These are phyloP conservation scores for Globisporangium spinosum DNA, from an alignment of 352 stramenopile genomes.

Conservation along the genomic window DNA sequence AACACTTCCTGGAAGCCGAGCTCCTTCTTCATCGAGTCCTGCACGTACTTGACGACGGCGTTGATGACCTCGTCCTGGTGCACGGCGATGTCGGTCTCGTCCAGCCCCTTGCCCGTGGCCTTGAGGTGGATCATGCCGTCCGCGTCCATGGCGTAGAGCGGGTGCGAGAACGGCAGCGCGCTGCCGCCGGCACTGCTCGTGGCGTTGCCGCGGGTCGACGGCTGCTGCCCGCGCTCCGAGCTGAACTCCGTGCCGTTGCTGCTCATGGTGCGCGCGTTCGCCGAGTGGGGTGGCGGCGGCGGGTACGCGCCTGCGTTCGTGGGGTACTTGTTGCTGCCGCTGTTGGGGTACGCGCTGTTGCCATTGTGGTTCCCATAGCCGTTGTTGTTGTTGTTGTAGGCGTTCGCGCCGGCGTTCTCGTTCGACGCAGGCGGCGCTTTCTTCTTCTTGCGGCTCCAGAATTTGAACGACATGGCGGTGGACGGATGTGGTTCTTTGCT, in stretches of 20 bases:
- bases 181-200: conserved; percentile 12
- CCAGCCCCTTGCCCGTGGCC: conserved; percentile 73
- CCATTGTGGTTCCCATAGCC: conserved; percentile 15
- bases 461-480: conserved; percentile 58
- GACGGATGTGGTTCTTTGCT: neutral
- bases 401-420: conserved; percentile 13
- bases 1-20: conserved; percentile 77
- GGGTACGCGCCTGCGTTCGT: conserved; percentile 10
- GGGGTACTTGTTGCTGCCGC: conserved; percentile 49
- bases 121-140: conserved; percentile 86
- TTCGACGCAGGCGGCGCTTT: conserved; percentile 25
- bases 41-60: conserved; percentile 80
- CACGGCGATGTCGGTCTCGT: conserved; percentile 82
- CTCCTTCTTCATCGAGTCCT: conserved; percentile 80
- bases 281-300: conserved; percentile 36
- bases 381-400: conserved; percentile 6
- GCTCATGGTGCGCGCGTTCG: conserved; percentile 44
- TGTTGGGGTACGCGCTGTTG: conserved; percentile 8
- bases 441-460: conserved; percentile 78
- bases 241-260: conserved; percentile 27
- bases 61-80: conserved; percentile 89
- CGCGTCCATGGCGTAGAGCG: conserved; percentile 80
- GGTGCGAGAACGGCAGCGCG: conserved; percentile 65
- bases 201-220: neutral
- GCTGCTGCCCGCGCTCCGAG: conserved; percentile 6